Conservation (phyloP, 176 grass and related monocot genomes). For the Rhynchospora breviuscula region DNA sequence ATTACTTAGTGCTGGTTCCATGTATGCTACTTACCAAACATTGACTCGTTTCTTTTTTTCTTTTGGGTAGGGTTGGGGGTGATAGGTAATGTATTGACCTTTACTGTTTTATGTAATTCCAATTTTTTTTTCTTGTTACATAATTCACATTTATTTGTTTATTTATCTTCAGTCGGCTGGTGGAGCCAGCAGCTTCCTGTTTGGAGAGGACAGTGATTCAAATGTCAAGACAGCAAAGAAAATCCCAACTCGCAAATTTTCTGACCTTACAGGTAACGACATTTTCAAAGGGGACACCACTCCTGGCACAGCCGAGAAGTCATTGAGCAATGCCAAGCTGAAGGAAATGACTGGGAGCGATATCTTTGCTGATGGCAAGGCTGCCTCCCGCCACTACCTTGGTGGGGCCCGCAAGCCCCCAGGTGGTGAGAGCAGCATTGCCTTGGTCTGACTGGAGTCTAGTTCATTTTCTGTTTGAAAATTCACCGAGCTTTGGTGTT, state of each 20-base stretch:
- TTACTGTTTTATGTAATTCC: neutral
- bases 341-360: conserved; percentile 86
- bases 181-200: conserved; percentile 50
- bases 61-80: neutral
- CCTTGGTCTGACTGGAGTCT: conserved; percentile 58
- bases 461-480: conserved; percentile 29
- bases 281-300: conserved; percentile 61
- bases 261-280: conserved; percentile 68
- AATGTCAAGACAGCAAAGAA: conserved; percentile 80
- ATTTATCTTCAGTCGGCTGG: conserved; percentile 7
- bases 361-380: conserved; percentile 77
- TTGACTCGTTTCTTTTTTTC: neutral
- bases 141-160: neutral
- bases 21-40: neutral
- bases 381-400: conserved; percentile 55
- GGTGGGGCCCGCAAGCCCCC: conserved; percentile 93
- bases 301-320: conserved; percentile 50
- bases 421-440: conserved; percentile 90
- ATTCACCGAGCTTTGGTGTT: conserved; percentile 41
- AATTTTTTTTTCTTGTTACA: neutral
- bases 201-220: conserved; percentile 59
- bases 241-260: conserved; percentile 61
- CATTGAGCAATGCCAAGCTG: conserved; percentile 73
- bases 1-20: neutral
- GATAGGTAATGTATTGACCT: no score